Conservation (phyloP, 495 filamentous ascomycete genomes). For the Podospora pseudoanserina region DNA sequence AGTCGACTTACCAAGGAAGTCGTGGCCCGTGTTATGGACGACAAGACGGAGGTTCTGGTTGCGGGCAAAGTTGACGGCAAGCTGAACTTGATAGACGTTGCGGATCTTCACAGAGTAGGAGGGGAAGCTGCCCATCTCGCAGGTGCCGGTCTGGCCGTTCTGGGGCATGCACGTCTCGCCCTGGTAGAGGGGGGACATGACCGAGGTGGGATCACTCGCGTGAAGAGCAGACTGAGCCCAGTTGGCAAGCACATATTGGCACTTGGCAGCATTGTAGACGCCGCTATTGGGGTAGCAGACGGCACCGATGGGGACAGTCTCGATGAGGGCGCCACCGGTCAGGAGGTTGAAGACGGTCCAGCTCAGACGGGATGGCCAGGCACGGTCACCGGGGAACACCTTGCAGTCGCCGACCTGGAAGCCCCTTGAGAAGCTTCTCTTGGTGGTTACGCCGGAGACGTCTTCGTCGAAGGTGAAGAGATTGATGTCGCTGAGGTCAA, state of each 20-base stretch:
- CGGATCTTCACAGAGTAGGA: conserved; percentile 56
- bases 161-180: conserved; percentile 41
- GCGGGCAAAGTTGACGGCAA: conserved; percentile 59
- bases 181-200: conserved; percentile 20
- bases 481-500: conserved; percentile 13
- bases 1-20: conserved; percentile 54
- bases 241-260: conserved; percentile 33
- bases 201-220: conserved; percentile 18
- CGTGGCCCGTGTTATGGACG: conserved; percentile 67
- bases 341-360: conserved; percentile 47
- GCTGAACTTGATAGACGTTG: conserved; percentile 52
- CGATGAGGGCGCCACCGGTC: conserved; percentile 30
- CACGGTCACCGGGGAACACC: conserved; percentile 45
- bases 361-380: conserved; percentile 40
- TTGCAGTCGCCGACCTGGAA: conserved; percentile 39
- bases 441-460: not conserved
- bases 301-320: conserved; percentile 29
- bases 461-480: conserved; percentile 18
- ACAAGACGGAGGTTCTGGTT: conserved; percentile 55
- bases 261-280: conserved; percentile 42
- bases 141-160: conserved; percentile 35
- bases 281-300: conserved; percentile 48
- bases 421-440: not conserved
- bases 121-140: conserved; percentile 56
- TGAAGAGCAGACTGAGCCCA: conserved; percentile 27